Evolutionary conservation across 1,284 basidiomycete species (phyloP), one percentile per base, ranked within the genome.

Genomic region (Amylostereum areolatum): DNA sequence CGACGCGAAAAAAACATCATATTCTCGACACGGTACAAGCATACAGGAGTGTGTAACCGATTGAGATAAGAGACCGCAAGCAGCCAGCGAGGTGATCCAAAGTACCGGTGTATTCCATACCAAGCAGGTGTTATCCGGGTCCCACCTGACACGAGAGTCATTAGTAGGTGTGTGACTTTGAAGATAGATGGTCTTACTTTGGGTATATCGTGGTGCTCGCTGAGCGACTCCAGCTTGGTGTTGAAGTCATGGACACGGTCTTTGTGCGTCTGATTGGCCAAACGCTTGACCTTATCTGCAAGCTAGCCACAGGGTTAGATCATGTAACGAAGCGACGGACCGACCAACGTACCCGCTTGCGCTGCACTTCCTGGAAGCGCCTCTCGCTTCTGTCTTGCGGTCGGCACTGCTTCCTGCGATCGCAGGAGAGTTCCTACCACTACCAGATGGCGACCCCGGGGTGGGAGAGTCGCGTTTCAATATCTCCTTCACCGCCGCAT

Each of bases 211-310:
- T 95, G 89, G 74, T 95, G 92, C 71, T 95, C 92, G 62, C 87
- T 89, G 52, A 97, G 79, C 46, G 80, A 73, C 65, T 95, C 94
- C 5, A 99, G 75, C 63, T 97, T 91, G 31, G 78, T 64, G 65
- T 99, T 99, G 62, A 94, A 92, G 62, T 94, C 90, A 52, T 83
- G 83, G 25, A 99, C 94, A 45, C 94, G 85, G 54, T 99, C 96
- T 70, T 97, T 97, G 71, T 99, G 96, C 7, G 91, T 92, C 69
- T 87, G 89, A 58, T 75, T 74, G 0, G 95, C 95, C 59, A 90
- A 67, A 66, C 85, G 92, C 31, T 80, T 78, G 27, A 95, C 90
- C 58, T 82, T 81, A 54, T 87, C 82, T n/a, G 81, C 78, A 52
- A 96, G 78, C 91, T 94, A n/a, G n/a, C n/a, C n/a, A n/a, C n/a